phyloP scores from a whole-genome alignment of 2,329 filamentous ascomycete species.

The Microdochium trichocladiopsis region DNA sequence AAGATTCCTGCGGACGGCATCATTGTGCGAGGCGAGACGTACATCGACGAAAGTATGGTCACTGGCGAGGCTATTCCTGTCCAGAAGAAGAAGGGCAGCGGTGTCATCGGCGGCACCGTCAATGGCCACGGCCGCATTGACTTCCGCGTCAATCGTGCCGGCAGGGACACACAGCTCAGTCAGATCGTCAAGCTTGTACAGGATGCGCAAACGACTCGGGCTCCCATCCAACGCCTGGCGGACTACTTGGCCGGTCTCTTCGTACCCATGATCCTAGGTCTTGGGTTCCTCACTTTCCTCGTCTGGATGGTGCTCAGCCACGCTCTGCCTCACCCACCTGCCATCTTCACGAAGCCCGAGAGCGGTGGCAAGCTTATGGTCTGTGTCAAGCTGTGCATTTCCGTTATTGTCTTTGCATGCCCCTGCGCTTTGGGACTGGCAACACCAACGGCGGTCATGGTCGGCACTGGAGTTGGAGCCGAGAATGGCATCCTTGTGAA shows the following conservation, averaged over 20 bases:
- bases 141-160: slow-evolving; percentile 85
- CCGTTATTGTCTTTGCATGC: slow-evolving; percentile 96
- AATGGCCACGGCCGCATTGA: slow-evolving; percentile 90
- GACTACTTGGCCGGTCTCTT: slow-evolving; percentile 92
- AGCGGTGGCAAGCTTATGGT: slow-evolving; percentile 94
- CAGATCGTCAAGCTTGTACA: slow-evolving; percentile 99
- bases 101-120: slow-evolving; percentile 87
- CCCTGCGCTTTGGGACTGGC: slow-evolving; percentile 94
- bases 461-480: slow-evolving; percentile 93
- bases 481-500: slow-evolving; percentile 96
- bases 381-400: slow-evolving; percentile 94
- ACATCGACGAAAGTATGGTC: slow-evolving; percentile 97
- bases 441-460: slow-evolving; percentile 97
- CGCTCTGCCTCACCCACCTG: slow-evolving; percentile 70
- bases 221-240: slow-evolving; percentile 88
- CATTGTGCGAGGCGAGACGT: slow-evolving; percentile 83
- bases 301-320: slow-evolving; percentile 96
- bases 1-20: slow-evolving; percentile 92
- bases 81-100: slow-evolving; percentile 72
- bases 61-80: slow-evolving; percentile 96
- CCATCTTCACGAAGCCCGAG: slow-evolving; percentile 72
- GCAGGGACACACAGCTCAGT: slow-evolving; percentile 91
- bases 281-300: slow-evolving; percentile 79
- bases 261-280: slow-evolving; percentile 77
- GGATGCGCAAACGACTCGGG: slow-evolving; percentile 88